These are phyloP conservation scores for Claviceps purpurea DNA, from an alignment of 2,329 filamentous ascomycete genomes.

Conservation along the genomic window DNA sequence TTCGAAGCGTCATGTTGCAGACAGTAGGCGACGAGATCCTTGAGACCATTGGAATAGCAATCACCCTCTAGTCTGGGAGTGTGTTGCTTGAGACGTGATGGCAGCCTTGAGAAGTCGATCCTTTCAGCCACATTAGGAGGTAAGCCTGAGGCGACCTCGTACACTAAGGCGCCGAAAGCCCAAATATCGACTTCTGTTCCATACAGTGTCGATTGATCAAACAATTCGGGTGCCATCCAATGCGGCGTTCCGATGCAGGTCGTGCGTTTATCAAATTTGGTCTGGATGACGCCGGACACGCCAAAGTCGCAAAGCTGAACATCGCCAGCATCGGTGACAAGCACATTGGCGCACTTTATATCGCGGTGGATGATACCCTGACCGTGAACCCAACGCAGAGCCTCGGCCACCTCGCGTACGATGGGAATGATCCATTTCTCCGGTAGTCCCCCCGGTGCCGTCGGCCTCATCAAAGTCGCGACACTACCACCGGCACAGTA, in stretches of 20 bases:
- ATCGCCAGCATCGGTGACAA: conserved; percentile 61
- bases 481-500: conserved; percentile 79
- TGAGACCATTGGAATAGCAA: conserved; percentile 54
- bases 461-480: conserved; percentile 58
- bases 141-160: conserved; percentile 66
- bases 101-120: conserved; percentile 33
- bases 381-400: conserved; percentile 53
- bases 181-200: conserved; percentile 69
- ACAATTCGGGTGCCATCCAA: conserved; percentile 78
- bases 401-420: conserved; percentile 51
- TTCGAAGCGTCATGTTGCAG: conserved; percentile 54
- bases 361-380: conserved; percentile 59
- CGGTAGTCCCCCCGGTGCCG: conserved; percentile 48
- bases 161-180: conserved; percentile 72
- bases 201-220: conserved; percentile 50
- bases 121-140: conserved; percentile 54
- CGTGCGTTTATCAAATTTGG: conserved; percentile 60
- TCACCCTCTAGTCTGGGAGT: conserved; percentile 58
- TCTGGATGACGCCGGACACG: conserved; percentile 66
- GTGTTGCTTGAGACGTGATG: conserved; percentile 44
- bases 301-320: conserved; percentile 80
- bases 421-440: conserved; percentile 61
- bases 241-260: conserved; percentile 74
- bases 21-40: conserved; percentile 59
- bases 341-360: conserved; percentile 66